Conservation (phyloP, 2,329 filamentous ascomycete species). For the Xylariaceae sp. region DNA sequence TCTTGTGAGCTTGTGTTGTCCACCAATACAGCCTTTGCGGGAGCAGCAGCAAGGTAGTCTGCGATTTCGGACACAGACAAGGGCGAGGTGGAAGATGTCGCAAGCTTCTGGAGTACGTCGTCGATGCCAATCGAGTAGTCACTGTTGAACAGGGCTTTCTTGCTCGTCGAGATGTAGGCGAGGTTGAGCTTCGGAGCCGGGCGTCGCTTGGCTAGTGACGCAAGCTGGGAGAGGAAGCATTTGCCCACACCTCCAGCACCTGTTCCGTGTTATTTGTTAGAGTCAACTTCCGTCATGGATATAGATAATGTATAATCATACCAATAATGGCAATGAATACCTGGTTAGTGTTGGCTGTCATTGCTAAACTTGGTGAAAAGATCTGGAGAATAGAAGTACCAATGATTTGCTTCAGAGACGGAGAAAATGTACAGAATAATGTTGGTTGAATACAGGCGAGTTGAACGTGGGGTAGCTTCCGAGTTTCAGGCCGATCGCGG, state of each 20-base stretch:
- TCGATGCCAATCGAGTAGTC: conserved; percentile 65
- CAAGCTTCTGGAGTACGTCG: conserved; percentile 56
- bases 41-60: conserved; percentile 71
- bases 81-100: conserved; percentile 57
- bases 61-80: conserved; percentile 65
- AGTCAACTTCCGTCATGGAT: neutral
- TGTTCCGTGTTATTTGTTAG: conserved; percentile 33
- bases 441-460: no score
- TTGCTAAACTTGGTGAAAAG: conserved; percentile 20
- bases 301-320: conserved; percentile 12
- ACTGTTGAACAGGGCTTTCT: conserved; percentile 70
- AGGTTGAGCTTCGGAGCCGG: conserved; percentile 68
- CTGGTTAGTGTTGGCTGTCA: conserved; percentile 36
- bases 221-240: conserved; percentile 79
- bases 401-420: neutral
- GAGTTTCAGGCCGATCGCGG: conserved; percentile 26
- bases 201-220: conserved; percentile 59
- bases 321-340: conserved; percentile 49
- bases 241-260: conserved; percentile 92
- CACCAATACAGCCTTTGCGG: conserved; percentile 74
- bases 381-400: neutral
- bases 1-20: conserved; percentile 94
- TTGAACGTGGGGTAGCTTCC: conserved; percentile 17
- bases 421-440: no score
- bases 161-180: conserved; percentile 80